Evolutionary conservation across 2,329 filamentous ascomycete genomes (phyloP), one percentile per base, ranked within the genome.

Genomic region (Arthrobotrys pseudoclavata): DNA sequence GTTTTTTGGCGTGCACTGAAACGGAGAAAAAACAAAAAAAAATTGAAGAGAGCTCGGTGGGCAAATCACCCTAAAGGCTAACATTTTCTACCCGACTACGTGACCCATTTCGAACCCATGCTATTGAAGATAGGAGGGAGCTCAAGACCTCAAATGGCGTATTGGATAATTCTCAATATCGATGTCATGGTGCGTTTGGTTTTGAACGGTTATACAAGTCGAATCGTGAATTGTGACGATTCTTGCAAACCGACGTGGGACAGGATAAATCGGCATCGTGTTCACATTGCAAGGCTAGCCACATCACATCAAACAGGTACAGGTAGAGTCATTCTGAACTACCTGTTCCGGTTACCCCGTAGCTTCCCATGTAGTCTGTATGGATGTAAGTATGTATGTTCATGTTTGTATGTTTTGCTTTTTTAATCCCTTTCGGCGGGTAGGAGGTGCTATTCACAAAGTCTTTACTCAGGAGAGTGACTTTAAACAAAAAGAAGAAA

Each of bases 391-490:
- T 20, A 45, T 45, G 42, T 45, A 45, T 18, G 18, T 10, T 55
- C 22, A 40, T 40, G 37, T n/a, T 13, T 50, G 55, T 60, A 60
- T 31, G 40, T 52, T 62, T 61, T 22, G 29, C 47, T 63, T 70
- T 70, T 57, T 63, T 24, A 45, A 62, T 62, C 62, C 20, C 55
- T 10, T 60, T 55, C 60, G 40, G 64, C 48, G 40, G 48, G 31
- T 34, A 26, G 55, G 42, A 20, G 42, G 18, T 40, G 69, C 52
- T 74, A 55, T 74, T 67, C 55, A 62, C 62, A 74, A 74, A 42
- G 45, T 31, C 42, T 62, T 50, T 67, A 74, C 69, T 67, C 61
- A 52, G 62, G 50, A 67, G 52, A 67, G 61, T 68, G 29, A n/a
- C 55, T 63, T 62, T 22, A 29, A 45, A n/a, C 7, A 45, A 18